Percentiles rank a stretch among this genome's conserved stretches.
These are phyloP conservation scores for Blastocrithidia nonstop DNA, from an alignment of 208 protist species.

Conservation along the genomic window DNA sequence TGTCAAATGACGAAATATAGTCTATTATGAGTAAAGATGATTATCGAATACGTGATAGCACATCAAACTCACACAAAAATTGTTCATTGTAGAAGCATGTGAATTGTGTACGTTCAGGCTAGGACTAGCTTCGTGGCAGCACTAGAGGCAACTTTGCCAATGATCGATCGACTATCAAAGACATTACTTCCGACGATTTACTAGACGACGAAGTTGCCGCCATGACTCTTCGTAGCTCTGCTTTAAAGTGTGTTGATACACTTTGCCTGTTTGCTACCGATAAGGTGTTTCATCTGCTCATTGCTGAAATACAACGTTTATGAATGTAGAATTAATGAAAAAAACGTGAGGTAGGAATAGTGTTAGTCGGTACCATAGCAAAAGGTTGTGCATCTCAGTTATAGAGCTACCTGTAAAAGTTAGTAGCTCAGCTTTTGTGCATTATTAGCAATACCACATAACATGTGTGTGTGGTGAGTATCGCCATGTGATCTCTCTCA, in stretches of 20 bases:
- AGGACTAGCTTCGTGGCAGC: too few relatives aligned
- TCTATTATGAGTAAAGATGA: constrained; percentile 64
- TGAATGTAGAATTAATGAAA: constrained; percentile 18
- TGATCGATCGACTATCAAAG: constrained; percentile 15
- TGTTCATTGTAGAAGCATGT: too few relatives aligned
- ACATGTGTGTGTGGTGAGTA: constrained; percentile 74
- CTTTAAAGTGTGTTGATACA: constrained; percentile 53
- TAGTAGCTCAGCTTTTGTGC: constrained; percentile 28
- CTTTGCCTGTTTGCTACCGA: constrained; percentile 38
- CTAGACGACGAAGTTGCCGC: constrained; percentile 52
- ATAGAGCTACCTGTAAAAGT: constrained; percentile 9
- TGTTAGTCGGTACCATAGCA: constrained; percentile 65
- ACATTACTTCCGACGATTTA: constrained; percentile 52
- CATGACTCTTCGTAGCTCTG: constrained; percentile 53
- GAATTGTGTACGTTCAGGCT: too few relatives aligned
- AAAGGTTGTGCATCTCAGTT: constrained; percentile 43
- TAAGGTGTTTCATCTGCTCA: constrained; percentile 21
- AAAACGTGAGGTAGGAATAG: constrained; percentile 44
- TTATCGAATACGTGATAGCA: constrained; percentile 45
- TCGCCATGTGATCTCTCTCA: constrained; percentile 69
- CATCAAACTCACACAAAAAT: constrained; percentile 21
- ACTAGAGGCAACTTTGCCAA: constrained; percentile 1
- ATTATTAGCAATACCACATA: constrained; percentile 25
- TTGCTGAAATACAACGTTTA: constrained; percentile 24
- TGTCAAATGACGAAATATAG: constrained; percentile 61